Conservation (phyloP, 2,329 filamentous ascomycete species). For the Tolypocladium album region DNA sequence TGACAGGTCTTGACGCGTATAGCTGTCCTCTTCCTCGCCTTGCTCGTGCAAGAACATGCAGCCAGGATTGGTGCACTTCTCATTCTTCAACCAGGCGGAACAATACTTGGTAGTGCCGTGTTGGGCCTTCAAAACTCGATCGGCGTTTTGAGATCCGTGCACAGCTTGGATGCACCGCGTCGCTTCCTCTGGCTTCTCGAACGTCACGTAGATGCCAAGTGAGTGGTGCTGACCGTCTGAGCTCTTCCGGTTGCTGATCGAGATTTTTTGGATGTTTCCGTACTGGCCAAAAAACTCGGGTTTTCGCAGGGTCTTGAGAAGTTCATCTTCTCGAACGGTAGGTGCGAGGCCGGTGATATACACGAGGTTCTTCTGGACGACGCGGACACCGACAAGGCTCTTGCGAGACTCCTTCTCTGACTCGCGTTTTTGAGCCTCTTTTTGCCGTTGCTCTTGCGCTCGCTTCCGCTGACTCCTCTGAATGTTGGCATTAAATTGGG, state of each 20-base stretch:
- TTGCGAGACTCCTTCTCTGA: slow-evolving; percentile 93
- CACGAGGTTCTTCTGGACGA: slow-evolving; percentile 97
- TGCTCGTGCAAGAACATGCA: slow-evolving; percentile 98
- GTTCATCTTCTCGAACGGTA: slow-evolving; percentile 81
- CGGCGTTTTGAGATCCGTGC: slow-evolving; percentile 84
- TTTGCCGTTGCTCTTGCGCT: slow-evolving; percentile 71
- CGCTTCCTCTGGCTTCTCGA: slow-evolving; percentile 83
- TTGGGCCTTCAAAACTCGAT: slow-evolving; percentile 69
- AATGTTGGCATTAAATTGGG: slow-evolving; percentile 65
- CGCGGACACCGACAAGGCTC: slow-evolving; percentile 86
- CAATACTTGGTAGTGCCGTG: slow-evolving; percentile 96
- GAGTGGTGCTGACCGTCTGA: slow-evolving; percentile 69
- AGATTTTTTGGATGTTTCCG: slow-evolving; percentile 96
- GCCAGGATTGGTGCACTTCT: slow-evolving; percentile 87
- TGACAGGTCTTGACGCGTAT: slow-evolving; percentile 86
- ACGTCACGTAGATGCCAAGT: slow-evolving; percentile 97
- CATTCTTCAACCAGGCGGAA: slow-evolving; percentile 89
- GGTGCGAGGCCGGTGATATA: slow-evolving; percentile 94
- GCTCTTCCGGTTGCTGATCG: slow-evolving; percentile 89
- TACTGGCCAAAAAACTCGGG: slow-evolving; percentile 97
- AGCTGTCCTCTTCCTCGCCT: slow-evolving; percentile 96
- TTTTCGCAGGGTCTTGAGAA: slow-evolving; percentile 82
- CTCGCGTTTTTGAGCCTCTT: slow-evolving; percentile 92
- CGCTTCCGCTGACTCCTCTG: slow-evolving; percentile 91
- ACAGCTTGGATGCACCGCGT: slow-evolving; percentile 83